Evolutionary conservation across 23 red algal genomes (phyloP), one percentile per base, ranked within the genome.

Genomic region (Gracilariopsis chorda): DNA sequence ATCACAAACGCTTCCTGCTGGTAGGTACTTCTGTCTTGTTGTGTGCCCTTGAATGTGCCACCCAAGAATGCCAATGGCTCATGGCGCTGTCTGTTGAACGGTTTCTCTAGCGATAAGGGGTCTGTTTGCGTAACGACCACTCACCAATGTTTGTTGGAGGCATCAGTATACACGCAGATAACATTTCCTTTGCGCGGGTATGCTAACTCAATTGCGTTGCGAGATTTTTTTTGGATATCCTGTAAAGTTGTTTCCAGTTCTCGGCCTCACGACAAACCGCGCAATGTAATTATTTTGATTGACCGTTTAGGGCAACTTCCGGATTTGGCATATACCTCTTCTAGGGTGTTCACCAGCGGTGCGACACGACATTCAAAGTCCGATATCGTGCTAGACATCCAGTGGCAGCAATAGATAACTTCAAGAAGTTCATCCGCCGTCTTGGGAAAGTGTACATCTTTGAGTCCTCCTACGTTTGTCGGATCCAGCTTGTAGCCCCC

Each of bases 1-100:
- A 80, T 80, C 25, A 21, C 75, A 39, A 80, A 57, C 8, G 46
- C 75, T 53, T 80, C 75, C 45, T 80, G 21, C 46, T 80, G 28
- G 46, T 42, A 80, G 7, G 43, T 55, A 32, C 7, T 51, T 47
- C 49, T 52, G 25, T 5, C 55, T 7, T 4, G 4, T 8, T 45
- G 24, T 7, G 75, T 6, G 6, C 46, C 35, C 7, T 80, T 80
- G 41, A 52, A 80, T 4, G 4, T 25, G 3, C 32, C 36, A 4
- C 75, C 75, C 4, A 80, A 6, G 37, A 80, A 53, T 5, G 43
- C 75, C 4, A 52, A 35, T 24, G 75, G 75, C 23, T 80, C 75
- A 52, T 80, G 75, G 4, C 23, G 7, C 25, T 80, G 75, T 30
- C 25, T 29, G 20, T 23, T 53, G 23, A 13, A 7, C 36, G 75